Base-by-base conservation (phyloP, 1,139 yeast species). In the Diutina rugosa region DNA sequence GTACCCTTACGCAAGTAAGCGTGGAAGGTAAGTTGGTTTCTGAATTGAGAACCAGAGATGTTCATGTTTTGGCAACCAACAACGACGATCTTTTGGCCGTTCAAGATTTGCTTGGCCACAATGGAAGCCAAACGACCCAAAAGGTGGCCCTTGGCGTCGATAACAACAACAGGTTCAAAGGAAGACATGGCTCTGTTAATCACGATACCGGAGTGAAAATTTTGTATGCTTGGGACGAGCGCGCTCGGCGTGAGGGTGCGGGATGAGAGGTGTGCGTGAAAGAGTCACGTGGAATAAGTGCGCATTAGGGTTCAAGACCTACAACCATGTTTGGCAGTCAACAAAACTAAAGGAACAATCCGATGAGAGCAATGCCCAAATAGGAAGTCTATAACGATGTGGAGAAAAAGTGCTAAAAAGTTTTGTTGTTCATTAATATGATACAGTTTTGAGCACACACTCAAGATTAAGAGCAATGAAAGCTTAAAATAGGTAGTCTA, bases 1-100 rank as follows among this genome's bases (percentile, higher is more conserved):
- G 99, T 90, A 70, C 95, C 88, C 86, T 93, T 93, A 87, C 99
- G 91, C 79, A 93, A 88, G 91, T 91, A 93, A 78, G 95, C 99
- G 80, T 91, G 97, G 93, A 90, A 93, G 89, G 93, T 93, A 79
- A 91, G 87, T 84, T 93, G 93, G 87, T 93, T 90, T 85, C 99
- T 91, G 97, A 93, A 93, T 78, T 93, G 90, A 81, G 93, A 98
- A 77, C 99, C 99, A 72, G 97, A 90, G 78, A 93, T 90, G 93
- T 95, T 93, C 77, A 93, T 84, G 70, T 93, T 90, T 84, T 93
- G 99, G 76, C 93, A 83, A 84, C 99, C 90, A 74, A 93, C 99
- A 70, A 93, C 86, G 70, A 91, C 97, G 74, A 93, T 84, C 81
- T 90, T 89, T 84, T 95, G 98, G 70, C 99, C 99, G 81, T 88